Percentiles rank a stretch among this genome's conserved stretches.
Conservation (phyloP, 2,329 filamentous ascomycete genomes). For the Endocalyx cinctus region DNA sequence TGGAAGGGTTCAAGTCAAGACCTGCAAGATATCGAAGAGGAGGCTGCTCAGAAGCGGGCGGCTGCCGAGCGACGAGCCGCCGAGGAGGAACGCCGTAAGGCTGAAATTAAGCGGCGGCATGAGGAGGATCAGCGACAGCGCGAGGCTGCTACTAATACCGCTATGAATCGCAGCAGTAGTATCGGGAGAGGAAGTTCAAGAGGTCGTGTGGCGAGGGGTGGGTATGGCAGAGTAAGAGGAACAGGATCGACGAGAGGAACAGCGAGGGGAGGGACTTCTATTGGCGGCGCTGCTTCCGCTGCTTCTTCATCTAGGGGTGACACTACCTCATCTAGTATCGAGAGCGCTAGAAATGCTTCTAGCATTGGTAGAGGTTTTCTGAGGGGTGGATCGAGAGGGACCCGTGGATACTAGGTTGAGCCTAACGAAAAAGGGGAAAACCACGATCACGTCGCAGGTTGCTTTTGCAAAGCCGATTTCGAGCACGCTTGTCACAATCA, state of each 20-base stretch:
- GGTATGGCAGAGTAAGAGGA: slow-evolving; percentile 6
- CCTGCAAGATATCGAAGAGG: slow-evolving; percentile 78
- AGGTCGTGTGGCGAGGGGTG: slow-evolving; percentile 5
- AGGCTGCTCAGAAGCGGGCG: slow-evolving; percentile 67
- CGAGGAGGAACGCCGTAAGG: slow-evolving; percentile 74
- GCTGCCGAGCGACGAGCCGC: slow-evolving; percentile 71
- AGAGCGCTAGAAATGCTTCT: slow-evolving; percentile 31
- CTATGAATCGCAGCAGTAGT: slow-evolving; percentile 9
- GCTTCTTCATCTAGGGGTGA: slow-evolving; percentile 10
- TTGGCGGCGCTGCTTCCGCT: slow-evolving; percentile 10
- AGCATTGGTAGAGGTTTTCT: slow-evolving; percentile 43
- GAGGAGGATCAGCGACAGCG: slow-evolving; percentile 55
- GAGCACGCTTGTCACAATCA: too few relatives aligned
- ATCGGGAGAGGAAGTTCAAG: too few relatives aligned
- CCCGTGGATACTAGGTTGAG: slow-evolving; percentile 28
- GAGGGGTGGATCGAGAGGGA: slow-evolving; percentile 52
- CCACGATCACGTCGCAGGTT: too few relatives aligned
- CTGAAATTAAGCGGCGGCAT: slow-evolving; percentile 60
- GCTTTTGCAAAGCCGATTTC: too few relatives aligned
- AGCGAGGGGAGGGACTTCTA: slow-evolving; percentile 6
- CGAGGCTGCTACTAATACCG: slow-evolving; percentile 27
- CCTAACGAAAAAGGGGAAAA: not conserved
- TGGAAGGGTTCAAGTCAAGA: slow-evolving; percentile 91
- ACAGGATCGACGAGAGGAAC: slow-evolving; percentile 3
- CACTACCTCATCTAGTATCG: slow-evolving; percentile 24